Evolutionary conservation across 2,329 filamentous ascomycete species (phyloP), one percentile per base, ranked within the genome.

Genomic region (Apiospora marii): DNA sequence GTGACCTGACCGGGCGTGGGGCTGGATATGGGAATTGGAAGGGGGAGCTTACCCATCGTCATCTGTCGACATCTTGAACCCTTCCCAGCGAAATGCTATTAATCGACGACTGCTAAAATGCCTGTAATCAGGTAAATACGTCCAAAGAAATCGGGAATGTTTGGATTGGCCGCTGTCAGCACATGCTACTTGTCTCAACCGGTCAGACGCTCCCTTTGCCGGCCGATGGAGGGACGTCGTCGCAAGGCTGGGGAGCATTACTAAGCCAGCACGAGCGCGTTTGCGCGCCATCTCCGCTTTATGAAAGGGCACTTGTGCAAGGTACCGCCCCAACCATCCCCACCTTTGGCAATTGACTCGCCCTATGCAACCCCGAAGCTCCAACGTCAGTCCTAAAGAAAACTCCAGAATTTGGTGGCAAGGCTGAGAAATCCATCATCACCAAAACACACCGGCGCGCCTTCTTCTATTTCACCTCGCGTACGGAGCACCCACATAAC

Each of bases 371-470:
- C 34, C 7, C 49, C 58, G 58, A 64, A 34, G 34, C 41, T n/a
- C 53, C 58, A 64, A 64, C 34, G 58, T 64, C 58, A 64, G 58
- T 64, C 43, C 34, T 3, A 12, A 41, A 64, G 58, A 64, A 61
- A 64, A 64, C 58, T 64, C 58, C 30, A 76, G 74, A 73, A 48
- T n/a, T 68, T 53, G 74, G 78, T 79, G 79, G 83, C 84, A 83
- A 86, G 84, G 85, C 85, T 87, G 85, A 85, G 82, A 81, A 84
- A 84, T 83, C 77, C 34, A 44, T 69, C 43, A 27, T 69, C 30
- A 27, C 19, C 30, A 27, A 10, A 14, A 19, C 22, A 64, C 74
- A 72, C 77, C 75, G 71, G 73, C 74, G 70, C 77, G 73, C 41
- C 44, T 61, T 67, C 69, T 53, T 70, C 67, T 67, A 44, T 49